Percentiles rank a stretch among this genome's conserved stretches.
phyloP scores from a whole-genome alignment of 768 basidiomycete species.

The Mycena alexandri region DNA sequence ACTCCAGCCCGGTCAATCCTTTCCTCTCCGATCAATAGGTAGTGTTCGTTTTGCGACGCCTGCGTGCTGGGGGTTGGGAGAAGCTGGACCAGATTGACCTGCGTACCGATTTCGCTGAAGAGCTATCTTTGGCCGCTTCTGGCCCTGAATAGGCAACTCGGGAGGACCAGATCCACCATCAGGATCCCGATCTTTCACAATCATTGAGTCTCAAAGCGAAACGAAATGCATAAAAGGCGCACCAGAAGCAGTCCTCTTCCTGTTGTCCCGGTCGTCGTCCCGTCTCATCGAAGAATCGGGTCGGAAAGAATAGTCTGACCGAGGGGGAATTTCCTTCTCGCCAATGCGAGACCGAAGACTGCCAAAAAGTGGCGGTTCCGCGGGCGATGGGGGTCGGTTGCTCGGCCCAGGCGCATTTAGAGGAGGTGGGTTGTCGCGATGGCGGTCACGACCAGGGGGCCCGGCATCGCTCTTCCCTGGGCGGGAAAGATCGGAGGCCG shows the following conservation, averaged over 20 bases:
- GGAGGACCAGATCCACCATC: slow-evolving; percentile 26
- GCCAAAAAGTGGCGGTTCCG: slow-evolving; percentile 27
- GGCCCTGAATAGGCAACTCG: slow-evolving; percentile 19
- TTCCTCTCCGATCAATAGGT: slow-evolving; percentile 57
- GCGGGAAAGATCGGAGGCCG: slow-evolving; percentile 59
- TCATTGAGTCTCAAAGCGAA: background rate
- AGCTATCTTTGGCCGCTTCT: slow-evolving; percentile 27
- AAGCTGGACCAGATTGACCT: slow-evolving; percentile 17
- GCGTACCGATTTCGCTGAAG: slow-evolving; percentile 32
- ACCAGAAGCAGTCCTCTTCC: slow-evolving; percentile 82
- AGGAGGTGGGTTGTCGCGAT: slow-evolving; percentile 41
- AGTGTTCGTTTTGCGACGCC: slow-evolving; percentile 27
- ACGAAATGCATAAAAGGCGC: slow-evolving; percentile 39
- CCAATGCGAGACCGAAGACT: slow-evolving; percentile 71
- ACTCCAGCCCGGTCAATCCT: slow-evolving; percentile 53
- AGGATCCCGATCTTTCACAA: slow-evolving; percentile 28
- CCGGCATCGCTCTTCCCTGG: slow-evolving; percentile 55
- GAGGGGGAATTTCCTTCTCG: slow-evolving; percentile 65
- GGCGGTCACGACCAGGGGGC: slow-evolving; percentile 53
- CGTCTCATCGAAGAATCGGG: slow-evolving; percentile 55
- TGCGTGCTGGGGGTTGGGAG: slow-evolving; percentile 25
- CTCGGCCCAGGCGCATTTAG: slow-evolving; percentile 37
- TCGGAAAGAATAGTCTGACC: slow-evolving; percentile 61
- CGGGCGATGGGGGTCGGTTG: slow-evolving; percentile 37
- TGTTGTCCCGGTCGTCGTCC: slow-evolving; percentile 75